Evolutionary conservation across 2,329 filamentous ascomycete genomes (phyloP).

Genomic region (Claviceps pusilla): DNA sequence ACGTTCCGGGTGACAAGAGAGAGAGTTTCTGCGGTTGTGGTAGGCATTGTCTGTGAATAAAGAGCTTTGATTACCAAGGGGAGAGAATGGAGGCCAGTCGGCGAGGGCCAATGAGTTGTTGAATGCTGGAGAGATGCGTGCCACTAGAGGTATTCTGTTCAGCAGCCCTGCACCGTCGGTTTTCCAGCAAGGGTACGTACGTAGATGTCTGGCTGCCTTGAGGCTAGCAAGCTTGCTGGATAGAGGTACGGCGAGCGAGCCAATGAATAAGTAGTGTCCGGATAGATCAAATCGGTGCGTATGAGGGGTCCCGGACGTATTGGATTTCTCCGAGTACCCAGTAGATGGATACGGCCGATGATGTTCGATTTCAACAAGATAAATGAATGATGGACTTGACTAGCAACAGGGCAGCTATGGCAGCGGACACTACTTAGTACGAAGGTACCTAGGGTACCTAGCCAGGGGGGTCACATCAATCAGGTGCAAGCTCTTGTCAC

Average conservation of each 20-base stretch:
- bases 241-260: background rate
- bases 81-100: background rate
- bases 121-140: background rate
- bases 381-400: background rate
- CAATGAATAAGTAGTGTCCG: background rate
- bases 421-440: background rate
- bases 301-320: background rate
- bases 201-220: slow-evolving; percentile 3
- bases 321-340: background rate
- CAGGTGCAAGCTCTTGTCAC: background rate
- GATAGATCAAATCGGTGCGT: too few species aligned
- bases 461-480: background rate
- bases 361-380: background rate
- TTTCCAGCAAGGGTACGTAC: background rate
- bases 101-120: background rate
- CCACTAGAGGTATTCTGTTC: background rate
- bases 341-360: background rate
- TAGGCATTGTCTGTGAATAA: slow-evolving; percentile 53
- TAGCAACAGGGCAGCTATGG: background rate
- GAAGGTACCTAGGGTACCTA: background rate
- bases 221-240: background rate
- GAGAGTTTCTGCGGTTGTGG: slow-evolving; percentile 91
- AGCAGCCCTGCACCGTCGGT: background rate
- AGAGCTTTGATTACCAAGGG: background rate
- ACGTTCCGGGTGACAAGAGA: slow-evolving; percentile 89